Evolutionary conservation across 257 asterid genomes (phyloP), one percentile per base, ranked within the genome.

Genomic region (Scutellaria galericulata): DNA sequence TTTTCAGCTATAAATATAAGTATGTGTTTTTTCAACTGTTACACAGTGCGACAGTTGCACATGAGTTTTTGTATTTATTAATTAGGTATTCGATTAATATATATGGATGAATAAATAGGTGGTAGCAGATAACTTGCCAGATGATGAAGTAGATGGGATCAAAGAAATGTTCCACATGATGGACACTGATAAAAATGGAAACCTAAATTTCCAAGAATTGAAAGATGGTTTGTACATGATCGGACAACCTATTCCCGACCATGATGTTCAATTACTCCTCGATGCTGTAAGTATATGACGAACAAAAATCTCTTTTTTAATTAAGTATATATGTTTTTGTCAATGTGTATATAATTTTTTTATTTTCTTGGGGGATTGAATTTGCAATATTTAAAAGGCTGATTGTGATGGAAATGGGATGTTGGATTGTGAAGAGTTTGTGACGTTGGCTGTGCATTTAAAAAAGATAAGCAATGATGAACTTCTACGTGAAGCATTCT

Each of bases 111-210:
- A 18, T 18, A 18, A 18, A 18, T 58, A 91, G 97, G 93, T 85
- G 79, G 98, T 92, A 27, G 98, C 96, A 9, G 87, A 85, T 54
- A 81, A 86, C 48, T 88, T 92, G 80, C 88, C 98, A 3, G 89
- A 81, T 5, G 96, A 92, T 9, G 74, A 88, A 84, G 86, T 86
- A 9, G 72, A 85, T 9, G 87, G 79, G 1, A 86, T 92, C 39
- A 88, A 83, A 75, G 70, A 84, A 58, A 80, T 88, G 86, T 92
- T 92, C 79, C 75, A 84, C 1, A 81, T 74, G 88, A 90, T 90
- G 98, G 98, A 92, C 86, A 92, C 89, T 0, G 92, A 92, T 53
- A 80, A 90, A 44, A 86, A 92, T 71, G 98, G 98, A 39, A 90
- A 81, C 78, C 56, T 92, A 31, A 84, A 77, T 70, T 88, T 90